A percentile compares a stretch with the other conserved stretches of the same genome.
Evolutionary conservation across 108 stramenopile species (phyloP).

Genomic region (Nitzschia sp.): DNA sequence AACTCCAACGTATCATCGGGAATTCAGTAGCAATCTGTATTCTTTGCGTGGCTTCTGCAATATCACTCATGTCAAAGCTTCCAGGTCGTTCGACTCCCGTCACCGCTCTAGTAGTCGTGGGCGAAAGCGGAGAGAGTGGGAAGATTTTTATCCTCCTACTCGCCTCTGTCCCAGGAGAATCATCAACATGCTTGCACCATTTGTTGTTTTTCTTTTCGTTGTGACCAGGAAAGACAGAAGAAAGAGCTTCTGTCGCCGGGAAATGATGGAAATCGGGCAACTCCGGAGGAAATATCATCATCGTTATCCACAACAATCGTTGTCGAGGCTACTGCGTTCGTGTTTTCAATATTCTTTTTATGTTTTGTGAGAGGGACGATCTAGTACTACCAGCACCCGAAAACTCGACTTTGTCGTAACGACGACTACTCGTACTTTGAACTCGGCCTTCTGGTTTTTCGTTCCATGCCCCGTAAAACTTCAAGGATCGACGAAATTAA

Average conservation of each 20-base stretch:
- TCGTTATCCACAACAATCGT: not conserved
- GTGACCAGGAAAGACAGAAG: not conserved
- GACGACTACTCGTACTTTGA: not conserved
- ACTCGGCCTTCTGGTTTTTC: not conserved
- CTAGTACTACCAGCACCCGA: too few species aligned
- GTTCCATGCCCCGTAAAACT: not conserved
- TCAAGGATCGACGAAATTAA: too few species aligned
- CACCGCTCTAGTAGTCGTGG: too few species aligned
- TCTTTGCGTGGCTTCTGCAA: too few species aligned
- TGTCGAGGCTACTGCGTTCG: not conserved
- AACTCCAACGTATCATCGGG: not conserved
- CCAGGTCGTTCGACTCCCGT: too few species aligned
- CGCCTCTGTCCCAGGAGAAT: too few species aligned
- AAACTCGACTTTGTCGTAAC: not conserved
- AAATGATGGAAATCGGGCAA: not conserved
- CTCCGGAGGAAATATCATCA: not conserved
- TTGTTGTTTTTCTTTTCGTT: too few species aligned
- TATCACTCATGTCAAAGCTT: too few species aligned
- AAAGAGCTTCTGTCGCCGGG: slow-evolving; percentile 1
- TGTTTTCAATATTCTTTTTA: not conserved
- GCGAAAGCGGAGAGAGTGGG: too few species aligned
- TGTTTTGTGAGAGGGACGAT: not conserved
- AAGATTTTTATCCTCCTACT: too few species aligned
- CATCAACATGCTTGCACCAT: too few species aligned
- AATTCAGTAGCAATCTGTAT: too few species aligned